These are phyloP conservation scores for Fusarium gaditjirri DNA, from an alignment of 2,329 filamentous ascomycete genomes.

Conservation along the genomic window DNA sequence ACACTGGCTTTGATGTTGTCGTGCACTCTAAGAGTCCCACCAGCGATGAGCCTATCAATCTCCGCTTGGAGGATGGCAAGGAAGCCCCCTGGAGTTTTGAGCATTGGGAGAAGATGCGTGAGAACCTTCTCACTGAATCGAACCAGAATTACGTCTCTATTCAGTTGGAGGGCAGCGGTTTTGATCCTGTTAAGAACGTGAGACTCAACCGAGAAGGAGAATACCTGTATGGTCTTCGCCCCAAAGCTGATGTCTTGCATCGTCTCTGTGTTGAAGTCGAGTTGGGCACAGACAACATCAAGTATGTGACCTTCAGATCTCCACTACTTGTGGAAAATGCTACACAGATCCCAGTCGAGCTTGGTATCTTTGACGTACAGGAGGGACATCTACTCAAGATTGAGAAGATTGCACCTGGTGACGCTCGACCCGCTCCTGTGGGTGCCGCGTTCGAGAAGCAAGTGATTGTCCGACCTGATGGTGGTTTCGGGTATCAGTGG, in stretches of 20 bases:
- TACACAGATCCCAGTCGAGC: conserved; percentile 93
- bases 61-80: conserved; percentile 86
- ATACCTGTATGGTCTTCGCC: conserved; percentile 86
- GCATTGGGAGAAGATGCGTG: conserved; percentile 94
- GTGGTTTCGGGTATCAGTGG: conserved; percentile 97
- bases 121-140: conserved; percentile 87
- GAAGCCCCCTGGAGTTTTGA: conserved; percentile 97
- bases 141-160: conserved; percentile 83
- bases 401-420: conserved; percentile 94
- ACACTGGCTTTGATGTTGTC: conserved; percentile 91
- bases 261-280: conserved; percentile 91
- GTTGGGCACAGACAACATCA: conserved; percentile 94
- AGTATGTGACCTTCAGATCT: conserved; percentile 95
- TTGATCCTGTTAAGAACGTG: conserved; percentile 89
- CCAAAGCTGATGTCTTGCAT: conserved; percentile 86
- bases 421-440: conserved; percentile 88
- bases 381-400: conserved; percentile 95
- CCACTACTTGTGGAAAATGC: conserved; percentile 94
- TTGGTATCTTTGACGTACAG: conserved; percentile 88
- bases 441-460: conserved; percentile 92
- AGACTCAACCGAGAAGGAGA: conserved; percentile 95
- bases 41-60: conserved; percentile 74
- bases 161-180: conserved; percentile 90
- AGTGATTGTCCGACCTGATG: conserved; percentile 87
- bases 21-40: conserved; percentile 80